A percentile compares a stretch with the other conserved stretches of the same genome.
Conservation (phyloP, 192 early-diverging fungal genomes). For the Entomortierella chlamydospora region DNA sequence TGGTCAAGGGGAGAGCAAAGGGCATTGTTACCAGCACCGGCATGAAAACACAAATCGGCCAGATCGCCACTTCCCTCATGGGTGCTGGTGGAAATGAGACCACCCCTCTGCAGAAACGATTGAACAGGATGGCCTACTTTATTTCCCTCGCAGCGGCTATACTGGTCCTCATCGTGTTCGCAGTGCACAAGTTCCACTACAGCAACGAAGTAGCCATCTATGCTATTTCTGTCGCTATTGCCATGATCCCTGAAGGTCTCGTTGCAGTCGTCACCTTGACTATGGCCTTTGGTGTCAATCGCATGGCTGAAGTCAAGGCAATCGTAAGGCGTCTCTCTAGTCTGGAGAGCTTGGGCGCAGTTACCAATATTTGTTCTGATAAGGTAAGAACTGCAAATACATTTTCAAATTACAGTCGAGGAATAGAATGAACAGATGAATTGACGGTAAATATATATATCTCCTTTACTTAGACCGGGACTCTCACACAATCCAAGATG, state of each 20-base stretch:
- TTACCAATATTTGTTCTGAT: constrained; percentile 96
- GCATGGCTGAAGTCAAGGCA: constrained; percentile 88
- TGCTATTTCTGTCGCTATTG: constrained; percentile 89
- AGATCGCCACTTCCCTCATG: constrained; percentile 87
- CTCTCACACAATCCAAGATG: constrained; percentile 96
- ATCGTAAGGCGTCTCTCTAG: constrained; percentile 91
- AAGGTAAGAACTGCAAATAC: constrained; percentile 59
- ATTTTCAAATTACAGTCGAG: no score
- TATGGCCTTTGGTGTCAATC: constrained; percentile 89
- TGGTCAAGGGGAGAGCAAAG: constrained; percentile 91
- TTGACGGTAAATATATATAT: no score
- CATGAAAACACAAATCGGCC: constrained; percentile 91
- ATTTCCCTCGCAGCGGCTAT: constrained; percentile 79
- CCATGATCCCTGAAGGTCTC: constrained; percentile 96
- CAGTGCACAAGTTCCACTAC: constrained; percentile 70
- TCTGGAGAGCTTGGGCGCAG: constrained; percentile 91
- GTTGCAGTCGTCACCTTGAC: constrained; percentile 93
- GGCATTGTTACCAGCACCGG: constrained; percentile 89
- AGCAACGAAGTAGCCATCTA: constrained; percentile 73
- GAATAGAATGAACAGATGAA: no score
- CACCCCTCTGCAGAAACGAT: constrained; percentile 72
- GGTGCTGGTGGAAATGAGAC: constrained; percentile 61
- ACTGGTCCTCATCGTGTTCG: constrained; percentile 88
- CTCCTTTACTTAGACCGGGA: constrained; percentile 69
- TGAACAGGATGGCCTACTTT: constrained; percentile 82